Evolutionary conservation across 164 flowering plant genomes (phyloP), one percentile per base, ranked within the genome.

Genomic region (Dillenia suffruticosa): DNA sequence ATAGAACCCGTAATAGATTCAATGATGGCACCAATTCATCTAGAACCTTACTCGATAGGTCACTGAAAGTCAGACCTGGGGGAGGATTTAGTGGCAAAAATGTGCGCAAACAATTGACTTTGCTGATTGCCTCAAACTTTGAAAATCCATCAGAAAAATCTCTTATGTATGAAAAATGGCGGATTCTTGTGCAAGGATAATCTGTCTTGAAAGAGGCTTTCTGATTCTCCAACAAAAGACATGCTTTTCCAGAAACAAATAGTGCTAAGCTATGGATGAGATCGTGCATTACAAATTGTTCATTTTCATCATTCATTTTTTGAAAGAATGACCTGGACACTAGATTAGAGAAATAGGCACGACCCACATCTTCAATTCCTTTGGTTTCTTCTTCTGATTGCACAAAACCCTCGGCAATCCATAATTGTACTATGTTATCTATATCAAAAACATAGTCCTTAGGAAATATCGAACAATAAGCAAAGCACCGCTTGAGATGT

Each of bases 201-300:
- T 19, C 22, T 19, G 65, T 55, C 19, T 60, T 65, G 8, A n/a
- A 19, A 12, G 49, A 44, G 12, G 61, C 14, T 12, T 51, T 9
- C 19, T 51, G 32, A 26, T 50, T 60, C 10, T 70, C 65, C n/a
- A 61, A 44, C 55, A 57, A 44, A 22, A 58, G 58, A 32, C 58
- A 69, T 9, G 15, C 15, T 17, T 49, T 49, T n/a, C 63, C 59
- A n/a, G 72, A 50, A 44, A 61, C 67, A n/a, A n/a, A 57, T 19
- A 44, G 61, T 54, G 78, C 69, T 22, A 71, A 32, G 44, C 66
- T 70, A 26, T 66, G 63, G 9, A 71, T 66, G 13, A 71, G 67
- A 15, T 66, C 74, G 58, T 71, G 74, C 74, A 71, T 71, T 44
- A 66, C 55, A 44, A 49, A 71, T 10, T 8, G 10, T 12, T 44